Conservation (phyloP, 2,329 filamentous ascomycete species). For the Malbranchea cinnamomea region DNA sequence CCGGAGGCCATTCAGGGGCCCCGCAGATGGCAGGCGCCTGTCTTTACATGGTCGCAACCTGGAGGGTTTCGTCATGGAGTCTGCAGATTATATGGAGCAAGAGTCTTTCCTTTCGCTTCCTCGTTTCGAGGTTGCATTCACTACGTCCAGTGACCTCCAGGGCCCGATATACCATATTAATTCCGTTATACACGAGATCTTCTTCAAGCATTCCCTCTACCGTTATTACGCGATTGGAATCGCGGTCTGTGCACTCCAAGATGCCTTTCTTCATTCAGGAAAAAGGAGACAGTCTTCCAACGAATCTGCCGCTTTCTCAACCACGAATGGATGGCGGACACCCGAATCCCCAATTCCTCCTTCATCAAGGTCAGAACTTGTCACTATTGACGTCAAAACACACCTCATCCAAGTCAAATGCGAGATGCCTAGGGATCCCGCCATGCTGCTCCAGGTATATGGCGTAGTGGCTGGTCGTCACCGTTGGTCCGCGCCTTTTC, state of each 20-base stretch:
- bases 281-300: no score
- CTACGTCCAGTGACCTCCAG: slow-evolving; percentile 70
- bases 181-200: slow-evolving; percentile 61
- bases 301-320: no score
- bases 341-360: slow-evolving; percentile 8
- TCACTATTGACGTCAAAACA: slow-evolving; percentile 70
- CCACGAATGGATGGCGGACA: no score
- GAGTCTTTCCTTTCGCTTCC: slow-evolving; percentile 80
- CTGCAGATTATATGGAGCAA: slow-evolving; percentile 64
- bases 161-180: slow-evolving; percentile 81
- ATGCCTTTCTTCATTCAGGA: slow-evolving; percentile 41
- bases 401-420: slow-evolving; percentile 77
- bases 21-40: slow-evolving; percentile 65
- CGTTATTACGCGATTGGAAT: slow-evolving; percentile 82
- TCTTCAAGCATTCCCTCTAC: slow-evolving; percentile 82
- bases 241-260: slow-evolving; percentile 58
- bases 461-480: slow-evolving; percentile 69
- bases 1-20: slow-evolving; percentile 23
- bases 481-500: slow-evolving; percentile 72
- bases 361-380: slow-evolving; percentile 42
- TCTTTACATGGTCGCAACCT: slow-evolving; percentile 68
- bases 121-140: slow-evolving; percentile 72
- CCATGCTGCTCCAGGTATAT: slow-evolving; percentile 79
- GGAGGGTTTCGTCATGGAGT: slow-evolving; percentile 83
- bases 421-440: slow-evolving; percentile 76